These are phyloP conservation scores for Pseudogymnoascus sp. DNA, from an alignment of 2,329 filamentous ascomycete genomes.

Conservation along the genomic window DNA sequence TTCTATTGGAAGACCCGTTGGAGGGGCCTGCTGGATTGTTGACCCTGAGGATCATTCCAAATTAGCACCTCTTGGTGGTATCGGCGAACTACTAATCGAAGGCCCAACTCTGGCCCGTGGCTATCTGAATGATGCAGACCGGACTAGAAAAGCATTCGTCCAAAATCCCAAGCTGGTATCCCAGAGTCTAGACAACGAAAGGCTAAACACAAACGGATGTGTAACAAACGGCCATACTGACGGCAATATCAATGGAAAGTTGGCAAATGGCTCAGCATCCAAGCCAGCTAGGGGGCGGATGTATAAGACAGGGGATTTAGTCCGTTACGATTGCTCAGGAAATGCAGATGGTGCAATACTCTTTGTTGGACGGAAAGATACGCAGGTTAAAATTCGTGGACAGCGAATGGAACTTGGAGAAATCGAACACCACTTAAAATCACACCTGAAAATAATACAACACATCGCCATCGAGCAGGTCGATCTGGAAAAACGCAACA, in stretches of 20 bases:
- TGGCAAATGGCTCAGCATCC: not conserved
- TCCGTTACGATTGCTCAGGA: constrained; percentile 36
- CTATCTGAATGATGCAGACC: constrained; percentile 48
- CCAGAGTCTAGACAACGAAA: not conserved
- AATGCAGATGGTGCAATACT: constrained; percentile 42
- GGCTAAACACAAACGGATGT: not conserved
- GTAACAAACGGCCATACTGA: not conserved
- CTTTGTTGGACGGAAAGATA: constrained; percentile 54
- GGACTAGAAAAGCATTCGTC: constrained; percentile 50
- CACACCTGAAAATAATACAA: not conserved
- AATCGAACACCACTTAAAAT: constrained; percentile 13
- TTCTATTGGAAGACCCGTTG: constrained; percentile 20
- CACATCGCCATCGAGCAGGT: not conserved
- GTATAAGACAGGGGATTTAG: constrained; percentile 54
- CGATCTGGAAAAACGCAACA: not conserved
- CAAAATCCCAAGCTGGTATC: constrained; percentile 14
- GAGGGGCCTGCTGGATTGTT: constrained; percentile 30
- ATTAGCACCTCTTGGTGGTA: not conserved
- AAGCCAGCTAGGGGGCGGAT: constrained; percentile 9
- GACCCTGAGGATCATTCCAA: not conserved
- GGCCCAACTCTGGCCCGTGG: constrained; percentile 52
- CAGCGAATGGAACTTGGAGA: constrained; percentile 20
- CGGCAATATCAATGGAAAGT: not conserved
- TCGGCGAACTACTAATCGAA: constrained; percentile 10
- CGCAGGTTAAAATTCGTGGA: constrained; percentile 46